Evolutionary conservation across 2,329 filamentous ascomycete genomes (phyloP).

Genomic region (Tetracladium maxilliforme): DNA sequence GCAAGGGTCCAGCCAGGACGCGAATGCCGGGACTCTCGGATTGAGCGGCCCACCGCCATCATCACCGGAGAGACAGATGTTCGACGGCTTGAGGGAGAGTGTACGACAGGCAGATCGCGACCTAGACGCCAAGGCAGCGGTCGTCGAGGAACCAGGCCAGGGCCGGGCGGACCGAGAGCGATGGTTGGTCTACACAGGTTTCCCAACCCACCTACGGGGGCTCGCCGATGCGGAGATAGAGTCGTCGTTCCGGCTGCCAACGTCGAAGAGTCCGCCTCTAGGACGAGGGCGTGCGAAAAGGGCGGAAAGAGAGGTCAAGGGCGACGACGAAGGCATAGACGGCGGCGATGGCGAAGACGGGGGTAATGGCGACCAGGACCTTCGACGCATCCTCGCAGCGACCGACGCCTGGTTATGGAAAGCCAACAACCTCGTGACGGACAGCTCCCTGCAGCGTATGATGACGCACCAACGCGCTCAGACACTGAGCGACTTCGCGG

Average conservation of each 20-base stretch:
- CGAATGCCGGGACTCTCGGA: no score
- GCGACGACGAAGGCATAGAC: no score
- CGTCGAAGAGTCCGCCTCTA: background rate
- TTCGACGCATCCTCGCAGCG: conserved; percentile 3
- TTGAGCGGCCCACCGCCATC: no score
- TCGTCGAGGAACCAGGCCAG: conserved; percentile 4
- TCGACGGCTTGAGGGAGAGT: conserved; percentile 4
- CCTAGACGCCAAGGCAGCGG: conserved; percentile 3
- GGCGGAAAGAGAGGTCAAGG: no score
- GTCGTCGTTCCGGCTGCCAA: background rate
- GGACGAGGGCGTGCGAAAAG: background rate
- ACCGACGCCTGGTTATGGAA: conserved; percentile 4
- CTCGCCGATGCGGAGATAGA: background rate
- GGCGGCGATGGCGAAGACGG: no score
- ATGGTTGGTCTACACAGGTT: conserved; percentile 4
- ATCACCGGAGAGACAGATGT: conserved; percentile 4
- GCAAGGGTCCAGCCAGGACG: background rate
- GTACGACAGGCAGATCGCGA: conserved; percentile 3
- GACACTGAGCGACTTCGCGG: conserved; percentile 6
- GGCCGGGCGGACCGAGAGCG: conserved; percentile 3
- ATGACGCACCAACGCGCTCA: conserved; percentile 6
- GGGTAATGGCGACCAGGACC: conserved; percentile 1
- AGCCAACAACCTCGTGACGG: conserved; percentile 4
- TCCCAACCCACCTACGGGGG: conserved; percentile 2
- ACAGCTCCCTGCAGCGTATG: conserved; percentile 4